Percentiles rank a stretch among this genome's conserved stretches.
phyloP scores from a whole-genome alignment of 1,284 basidiomycete species.

The Malassezia cuniculi region DNA sequence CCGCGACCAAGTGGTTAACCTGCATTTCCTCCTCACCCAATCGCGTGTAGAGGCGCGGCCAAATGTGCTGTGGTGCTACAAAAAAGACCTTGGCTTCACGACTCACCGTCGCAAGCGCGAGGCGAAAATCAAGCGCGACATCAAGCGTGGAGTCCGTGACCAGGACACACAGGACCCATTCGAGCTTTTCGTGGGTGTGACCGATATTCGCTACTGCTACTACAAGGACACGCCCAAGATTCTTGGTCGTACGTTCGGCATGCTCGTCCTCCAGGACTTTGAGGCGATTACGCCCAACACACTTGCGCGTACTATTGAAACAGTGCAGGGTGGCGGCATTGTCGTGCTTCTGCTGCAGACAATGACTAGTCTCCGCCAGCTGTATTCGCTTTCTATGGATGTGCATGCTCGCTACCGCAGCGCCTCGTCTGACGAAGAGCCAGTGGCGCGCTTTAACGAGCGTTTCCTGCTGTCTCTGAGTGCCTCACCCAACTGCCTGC shows the following conservation, averaged over 20 bases:
- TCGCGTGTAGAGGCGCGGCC: slow-evolving; percentile 32
- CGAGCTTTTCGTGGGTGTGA: slow-evolving; percentile 96
- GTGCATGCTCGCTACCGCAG: slow-evolving; percentile 87
- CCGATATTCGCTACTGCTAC: slow-evolving; percentile 77
- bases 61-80: slow-evolving; percentile 39
- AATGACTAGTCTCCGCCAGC: slow-evolving; percentile 80
- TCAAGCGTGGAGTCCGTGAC: slow-evolving; percentile 73
- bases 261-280: slow-evolving; percentile 95
- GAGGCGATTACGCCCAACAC: slow-evolving; percentile 97
- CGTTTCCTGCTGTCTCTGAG: slow-evolving; percentile 60
- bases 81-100: slow-evolving; percentile 41
- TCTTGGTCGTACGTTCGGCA: slow-evolving; percentile 92
- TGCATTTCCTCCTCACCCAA: slow-evolving; percentile 62
- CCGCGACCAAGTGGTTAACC: slow-evolving; percentile 87
- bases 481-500: slow-evolving; percentile 73
- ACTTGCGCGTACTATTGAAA: slow-evolving; percentile 92
- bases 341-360: slow-evolving; percentile 85
- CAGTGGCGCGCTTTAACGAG: slow-evolving; percentile 92
- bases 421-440: slow-evolving; percentile 66
- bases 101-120: slow-evolving; percentile 80
- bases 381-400: slow-evolving; percentile 52
- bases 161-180: slow-evolving; percentile 87
- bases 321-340: slow-evolving; percentile 90
- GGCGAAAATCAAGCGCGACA: slow-evolving; percentile 43
- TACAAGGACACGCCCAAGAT: slow-evolving; percentile 45